These are phyloP conservation scores for Puccinia triticina DNA, from an alignment of 1,284 basidiomycete species.

Conservation along the genomic window DNA sequence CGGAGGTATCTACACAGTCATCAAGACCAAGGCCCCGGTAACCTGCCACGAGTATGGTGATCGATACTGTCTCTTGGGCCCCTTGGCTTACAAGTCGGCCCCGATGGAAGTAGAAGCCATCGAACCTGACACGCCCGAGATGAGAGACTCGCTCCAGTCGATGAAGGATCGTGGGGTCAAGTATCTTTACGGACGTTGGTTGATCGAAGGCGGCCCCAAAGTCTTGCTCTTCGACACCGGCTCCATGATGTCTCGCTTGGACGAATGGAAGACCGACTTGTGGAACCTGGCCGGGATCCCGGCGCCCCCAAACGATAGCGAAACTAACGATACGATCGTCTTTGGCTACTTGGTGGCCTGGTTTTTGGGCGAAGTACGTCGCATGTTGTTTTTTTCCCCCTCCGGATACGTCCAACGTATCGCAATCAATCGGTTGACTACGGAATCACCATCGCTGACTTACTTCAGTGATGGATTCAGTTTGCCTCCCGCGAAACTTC, in stretches of 20 bases:
- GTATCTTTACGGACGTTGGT: conserved; percentile 91
- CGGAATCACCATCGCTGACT: too few species aligned
- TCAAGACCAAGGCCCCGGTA: conserved; percentile 98
- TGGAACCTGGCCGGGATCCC: conserved; percentile 98
- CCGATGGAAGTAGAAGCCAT: conserved; percentile 97
- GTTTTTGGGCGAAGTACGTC: conserved; percentile 88
- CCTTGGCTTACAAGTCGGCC: conserved; percentile 91
- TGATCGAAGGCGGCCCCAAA: conserved; percentile 91
- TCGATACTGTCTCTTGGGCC: conserved; percentile 89
- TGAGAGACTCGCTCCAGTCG: conserved; percentile 67
- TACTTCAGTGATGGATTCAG: not conserved
- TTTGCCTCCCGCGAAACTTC: conserved; percentile 57
- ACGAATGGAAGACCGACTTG: conserved; percentile 97
- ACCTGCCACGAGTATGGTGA: conserved; percentile 81
- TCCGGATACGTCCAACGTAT: not conserved
- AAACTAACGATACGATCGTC: conserved; percentile 97
- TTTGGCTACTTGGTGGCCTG: conserved; percentile 99
- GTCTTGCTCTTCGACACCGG: conserved; percentile 95
- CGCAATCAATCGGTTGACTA: not conserved
- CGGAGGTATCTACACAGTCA: conserved; percentile 98
- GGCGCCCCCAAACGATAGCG: conserved; percentile 89
- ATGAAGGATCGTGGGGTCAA: conserved; percentile 91
- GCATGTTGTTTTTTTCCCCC: conserved; percentile 57
- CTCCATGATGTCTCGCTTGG: conserved; percentile 79
- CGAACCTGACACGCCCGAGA: conserved; percentile 66